Evolutionary conservation across 1,139 yeast genomes (phyloP), one percentile per base, ranked within the genome.

Genomic region (Debaryomyces psychrophilus): DNA sequence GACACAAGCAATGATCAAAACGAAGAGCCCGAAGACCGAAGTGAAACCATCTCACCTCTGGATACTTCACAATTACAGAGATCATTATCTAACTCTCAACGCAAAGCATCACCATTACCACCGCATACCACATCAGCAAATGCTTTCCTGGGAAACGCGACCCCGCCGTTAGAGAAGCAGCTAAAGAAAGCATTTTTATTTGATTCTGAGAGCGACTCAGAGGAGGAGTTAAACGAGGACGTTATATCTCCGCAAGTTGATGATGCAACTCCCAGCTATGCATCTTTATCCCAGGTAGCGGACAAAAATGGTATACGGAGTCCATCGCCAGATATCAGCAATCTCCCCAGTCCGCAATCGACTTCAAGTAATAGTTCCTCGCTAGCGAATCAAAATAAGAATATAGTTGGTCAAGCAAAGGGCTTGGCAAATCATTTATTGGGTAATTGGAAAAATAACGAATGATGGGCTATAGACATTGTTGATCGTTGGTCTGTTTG

Each of bases 241-340:
- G 69, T 63, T 17, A 71, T 67, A 31, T 8, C 17, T 26, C 41
- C n/a, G 44, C 41, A 41, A 11, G 29, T 22, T 5, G 47, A 46
- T 22, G 51, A 54, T 5, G 47, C 50, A 17, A 44, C 64, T 18
- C 54, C 61, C 25, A 69, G 73, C 46, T 73, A 71, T 52, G 66
- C 69, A 38, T 69, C 82, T 8, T 62, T 79, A 34, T 76, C 81
- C 42, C 80, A 77, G 52, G 81, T 80, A 18, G 84, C 84, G 2
- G 83, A 76, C 9, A 65, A 60, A 44, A 72, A 62, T 50, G 76
- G 77, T 5, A 69, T 71, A 38, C 56, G 58, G 20, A 62, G 67
- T 58, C 75, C 73, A 11, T 60, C 70, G 17, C 63, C 67, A 5
- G 67, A 60, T 25, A 31, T 23, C 17, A 23, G 14, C n/a, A 40